Evolutionary conservation across 2,329 filamentous ascomycete species (phyloP), one percentile per base, ranked within the genome.

Genomic region (Penicillium nordicum): DNA sequence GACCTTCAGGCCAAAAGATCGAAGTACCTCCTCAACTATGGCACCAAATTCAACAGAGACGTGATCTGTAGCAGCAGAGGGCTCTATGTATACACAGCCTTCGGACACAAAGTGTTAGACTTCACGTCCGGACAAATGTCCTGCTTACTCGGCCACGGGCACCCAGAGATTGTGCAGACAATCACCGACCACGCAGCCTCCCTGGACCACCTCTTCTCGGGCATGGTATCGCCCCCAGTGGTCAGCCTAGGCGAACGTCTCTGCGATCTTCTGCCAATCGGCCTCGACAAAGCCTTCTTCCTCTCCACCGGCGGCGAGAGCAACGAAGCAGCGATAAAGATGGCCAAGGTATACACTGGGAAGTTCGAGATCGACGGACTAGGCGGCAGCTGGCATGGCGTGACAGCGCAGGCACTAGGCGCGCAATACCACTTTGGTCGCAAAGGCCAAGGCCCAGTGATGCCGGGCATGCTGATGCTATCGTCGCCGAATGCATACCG

Each of bases 341-440:
- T 88, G 60, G 85, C 85, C 3, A 88, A 88, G 61, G 71, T 78
- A 12, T 85, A 80, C 64, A 88, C 85, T 0, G 83, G 84, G 0
- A 87, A 84, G 51, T 88, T 84, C 63, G 84, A 88, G 67, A 79
- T 88, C 49, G 83, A 87, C 7, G 85, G 78, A 0, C 74, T 88
- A 47, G 78, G 78, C 0, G 80, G 80, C 0, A 82, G 80, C 34
- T 88, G 80, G 76, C 85, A 88, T 68, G 85, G 85, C 21, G 76
- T 88, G 57, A 87, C 84, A 0, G 75, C 76, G 4, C 80, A 76
- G 2, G 77, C 84, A 0, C 73, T 77, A 0, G 76, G 78, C 0
- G 81, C 83, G 0, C 82, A 82, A 2, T 68, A 67, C 44, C 63
- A 65, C 5, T 59, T 63, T 12, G 60, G 65, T 9, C 58, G 66